These are phyloP conservation scores for Rhodotorula taiwanensis DNA, from an alignment of 768 basidiomycete species.

Conservation along the genomic window DNA sequence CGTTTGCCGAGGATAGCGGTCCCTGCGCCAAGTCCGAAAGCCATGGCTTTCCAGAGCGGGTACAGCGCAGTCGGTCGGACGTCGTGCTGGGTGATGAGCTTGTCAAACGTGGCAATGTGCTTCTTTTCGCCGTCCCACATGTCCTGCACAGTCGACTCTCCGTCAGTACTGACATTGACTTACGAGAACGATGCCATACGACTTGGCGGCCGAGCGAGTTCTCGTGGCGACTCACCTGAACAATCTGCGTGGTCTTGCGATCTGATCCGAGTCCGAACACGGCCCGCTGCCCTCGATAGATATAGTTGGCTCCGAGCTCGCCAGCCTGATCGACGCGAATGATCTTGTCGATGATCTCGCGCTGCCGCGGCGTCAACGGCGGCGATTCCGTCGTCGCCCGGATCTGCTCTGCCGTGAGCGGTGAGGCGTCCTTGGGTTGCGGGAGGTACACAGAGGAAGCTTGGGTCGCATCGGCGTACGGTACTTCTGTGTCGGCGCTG, in stretches of 20 bases:
- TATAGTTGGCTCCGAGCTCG: slow-evolving; percentile 91
- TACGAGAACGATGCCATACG: too few relatives aligned
- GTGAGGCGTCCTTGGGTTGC: neutral
- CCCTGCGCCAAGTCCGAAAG: slow-evolving; percentile 73
- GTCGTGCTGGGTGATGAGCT: slow-evolving; percentile 71
- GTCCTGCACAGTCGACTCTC: slow-evolving; percentile 52
- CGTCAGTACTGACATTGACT: neutral
- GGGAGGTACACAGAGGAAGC: slow-evolving; percentile 33
- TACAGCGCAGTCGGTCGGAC: slow-evolving; percentile 76
- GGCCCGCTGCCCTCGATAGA: slow-evolving; percentile 79
- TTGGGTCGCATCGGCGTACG: slow-evolving; percentile 16
- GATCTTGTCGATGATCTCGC: slow-evolving; percentile 43
- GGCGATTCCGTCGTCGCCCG: slow-evolving; percentile 28
- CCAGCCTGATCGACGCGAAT: slow-evolving; percentile 92
- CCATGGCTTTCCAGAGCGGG: slow-evolving; percentile 76
- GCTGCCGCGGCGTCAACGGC: slow-evolving; percentile 40
- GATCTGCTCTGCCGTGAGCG: neutral
- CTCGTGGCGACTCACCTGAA: slow-evolving; percentile 59
- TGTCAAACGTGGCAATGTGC: slow-evolving; percentile 79
- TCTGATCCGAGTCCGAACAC: slow-evolving; percentile 51
- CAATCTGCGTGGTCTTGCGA: slow-evolving; percentile 56
- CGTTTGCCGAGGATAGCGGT: slow-evolving; percentile 85
- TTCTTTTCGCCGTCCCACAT: slow-evolving; percentile 98
- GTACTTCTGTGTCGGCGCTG: slow-evolving; percentile 28
- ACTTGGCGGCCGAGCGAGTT: too few relatives aligned